phyloP scores from a whole-genome alignment of 139 green algal genomes.

The Volvox africanus region DNA sequence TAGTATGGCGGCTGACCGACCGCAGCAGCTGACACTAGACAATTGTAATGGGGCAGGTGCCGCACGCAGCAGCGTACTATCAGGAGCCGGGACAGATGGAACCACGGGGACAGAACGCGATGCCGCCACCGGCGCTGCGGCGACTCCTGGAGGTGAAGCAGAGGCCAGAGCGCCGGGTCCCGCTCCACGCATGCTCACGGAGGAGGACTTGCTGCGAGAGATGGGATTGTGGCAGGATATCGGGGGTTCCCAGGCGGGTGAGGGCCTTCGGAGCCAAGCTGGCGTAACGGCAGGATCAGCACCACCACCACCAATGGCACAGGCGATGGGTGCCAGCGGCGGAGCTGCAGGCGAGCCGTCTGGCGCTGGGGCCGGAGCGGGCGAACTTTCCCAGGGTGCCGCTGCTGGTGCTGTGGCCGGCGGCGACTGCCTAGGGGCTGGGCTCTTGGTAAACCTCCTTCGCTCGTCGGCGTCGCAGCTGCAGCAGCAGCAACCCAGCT shows the following conservation, averaged over 20 bases:
- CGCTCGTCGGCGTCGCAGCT: not conserved
- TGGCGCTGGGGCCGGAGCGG: not conserved
- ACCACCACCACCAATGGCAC: not conserved
- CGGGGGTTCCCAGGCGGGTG: not conserved
- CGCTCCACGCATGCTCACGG: constrained; percentile 22
- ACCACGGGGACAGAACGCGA: too few relatives aligned
- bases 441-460: not conserved
- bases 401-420: not conserved
- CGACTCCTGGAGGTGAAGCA: not conserved
- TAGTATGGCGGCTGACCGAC: not conserved
- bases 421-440: not conserved
- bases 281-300: not conserved
- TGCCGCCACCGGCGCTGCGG: not conserved
- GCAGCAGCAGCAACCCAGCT: constrained; percentile 1
- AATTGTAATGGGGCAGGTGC: not conserved
- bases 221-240: constrained; percentile 17
- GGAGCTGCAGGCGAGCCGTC: not conserved
- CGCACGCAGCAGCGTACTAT: not conserved
- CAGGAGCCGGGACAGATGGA: too few relatives aligned
- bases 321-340: not conserved
- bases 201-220: constrained; percentile 19
- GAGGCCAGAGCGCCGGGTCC: not conserved
- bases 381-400: not conserved
- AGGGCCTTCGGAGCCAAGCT: not conserved
- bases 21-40: not conserved